Evolutionary conservation across 192 early-diverging fungal species (phyloP).

Genomic region (Geranomyces michiganensis): DNA sequence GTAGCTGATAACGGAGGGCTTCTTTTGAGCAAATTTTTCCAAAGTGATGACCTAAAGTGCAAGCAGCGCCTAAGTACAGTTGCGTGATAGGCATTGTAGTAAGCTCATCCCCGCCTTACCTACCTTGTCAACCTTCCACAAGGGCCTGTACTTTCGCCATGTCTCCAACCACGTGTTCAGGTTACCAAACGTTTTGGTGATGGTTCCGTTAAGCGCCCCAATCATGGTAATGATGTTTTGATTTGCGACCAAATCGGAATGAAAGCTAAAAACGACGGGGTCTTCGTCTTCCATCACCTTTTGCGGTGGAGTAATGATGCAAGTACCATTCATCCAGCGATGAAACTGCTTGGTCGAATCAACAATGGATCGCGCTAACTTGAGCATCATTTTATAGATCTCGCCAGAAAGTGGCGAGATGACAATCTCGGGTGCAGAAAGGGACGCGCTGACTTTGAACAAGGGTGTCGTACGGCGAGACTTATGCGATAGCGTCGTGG

Average conservation of each 20-base stretch:
- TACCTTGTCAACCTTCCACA: slow-evolving; percentile 71
- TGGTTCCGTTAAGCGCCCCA: slow-evolving; percentile 49
- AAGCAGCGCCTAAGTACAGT: neutral
- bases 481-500: slow-evolving; percentile 14
- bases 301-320: slow-evolving; percentile 63
- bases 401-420: slow-evolving; percentile 58
- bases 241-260: slow-evolving; percentile 57
- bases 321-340: slow-evolving; percentile 67
- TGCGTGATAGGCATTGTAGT: slow-evolving; percentile 1
- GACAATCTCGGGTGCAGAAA: slow-evolving; percentile 65
- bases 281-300: slow-evolving; percentile 60
- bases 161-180: slow-evolving; percentile 57
- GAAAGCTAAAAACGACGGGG: slow-evolving; percentile 58
- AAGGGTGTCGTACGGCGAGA: slow-evolving; percentile 45
- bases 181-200: slow-evolving; percentile 55
- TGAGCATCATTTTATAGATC: slow-evolving; percentile 67
- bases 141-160: slow-evolving; percentile 62
- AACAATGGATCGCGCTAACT: slow-evolving; percentile 58
- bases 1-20: slow-evolving; percentile 57
- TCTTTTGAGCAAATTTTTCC: slow-evolving; percentile 70
- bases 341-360: slow-evolving; percentile 66
- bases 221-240: slow-evolving; percentile 48
- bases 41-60: slow-evolving; percentile 52
- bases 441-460: slow-evolving; percentile 59
- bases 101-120: neutral